Evolutionary conservation across 1,284 basidiomycete species (phyloP).

Genomic region (Erythrobasidium hasegawianum): DNA sequence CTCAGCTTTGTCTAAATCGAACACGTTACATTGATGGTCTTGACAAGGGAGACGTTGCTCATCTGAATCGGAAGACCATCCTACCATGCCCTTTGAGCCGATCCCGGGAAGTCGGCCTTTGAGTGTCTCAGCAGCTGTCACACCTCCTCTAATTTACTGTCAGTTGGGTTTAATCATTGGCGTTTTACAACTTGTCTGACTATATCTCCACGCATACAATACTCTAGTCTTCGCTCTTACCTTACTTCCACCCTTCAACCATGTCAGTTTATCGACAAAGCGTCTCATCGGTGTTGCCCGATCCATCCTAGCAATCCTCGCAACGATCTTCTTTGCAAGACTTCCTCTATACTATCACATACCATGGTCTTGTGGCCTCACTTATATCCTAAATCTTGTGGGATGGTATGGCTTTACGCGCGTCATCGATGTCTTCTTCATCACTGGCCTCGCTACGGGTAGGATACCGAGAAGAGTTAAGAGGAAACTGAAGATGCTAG

Average conservation of each 20-base stretch:
- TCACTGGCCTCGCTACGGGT: not conserved
- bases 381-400: conserved; percentile 27
- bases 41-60: too few relatives aligned
- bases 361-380: conserved; percentile 28
- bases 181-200: not conserved
- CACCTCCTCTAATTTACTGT: conserved; percentile 30
- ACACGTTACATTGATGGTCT: too few relatives aligned
- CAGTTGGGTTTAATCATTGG: not conserved
- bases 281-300: not conserved
- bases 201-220: not conserved
- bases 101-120: conserved; percentile 29
- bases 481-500: conserved; percentile 23
- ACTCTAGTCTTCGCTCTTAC: conserved; percentile 25
- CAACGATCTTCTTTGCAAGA: conserved; percentile 20
- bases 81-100: conserved; percentile 24
- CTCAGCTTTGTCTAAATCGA: too few relatives aligned
- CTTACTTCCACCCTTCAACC: conserved; percentile 23
- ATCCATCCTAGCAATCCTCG: conserved; percentile 2
- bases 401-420: conserved; percentile 30
- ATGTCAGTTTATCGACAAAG: not conserved
- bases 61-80: too few relatives aligned
- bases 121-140: conserved; percentile 13
- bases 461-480: conserved; percentile 26
- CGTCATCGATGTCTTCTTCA: conserved; percentile 30
- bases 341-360: conserved; percentile 29